A percentile compares a stretch with the other conserved stretches of the same genome.
Conservation (phyloP, 2,329 filamentous ascomycete species). For the Blastomyces gilchristii region DNA sequence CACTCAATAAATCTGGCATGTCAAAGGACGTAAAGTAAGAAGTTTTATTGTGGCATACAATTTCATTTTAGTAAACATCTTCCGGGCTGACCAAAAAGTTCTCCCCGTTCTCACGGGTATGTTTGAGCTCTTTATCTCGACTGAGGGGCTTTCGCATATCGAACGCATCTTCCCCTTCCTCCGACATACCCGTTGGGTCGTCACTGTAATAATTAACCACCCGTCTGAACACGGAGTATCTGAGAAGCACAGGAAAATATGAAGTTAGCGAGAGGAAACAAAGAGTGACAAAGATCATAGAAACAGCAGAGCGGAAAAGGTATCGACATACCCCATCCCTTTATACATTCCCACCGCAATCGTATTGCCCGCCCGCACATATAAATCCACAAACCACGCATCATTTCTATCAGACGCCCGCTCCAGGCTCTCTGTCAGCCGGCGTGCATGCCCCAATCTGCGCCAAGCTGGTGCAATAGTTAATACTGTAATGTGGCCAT, state of each 20-base stretch:
- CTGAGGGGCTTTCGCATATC: conserved; percentile 93
- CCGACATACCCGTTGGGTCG: conserved; percentile 53
- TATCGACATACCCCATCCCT: conserved; percentile 58
- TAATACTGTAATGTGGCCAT: conserved; percentile 92
- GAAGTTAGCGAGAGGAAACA: neutral
- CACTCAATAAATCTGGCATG: neutral
- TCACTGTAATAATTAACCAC: conserved; percentile 92
- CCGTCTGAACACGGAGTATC: conserved; percentile 72
- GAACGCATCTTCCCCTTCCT: conserved; percentile 69
- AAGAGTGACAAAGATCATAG: neutral
- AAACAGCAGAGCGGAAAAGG: neutral
- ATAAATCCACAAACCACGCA: conserved; percentile 92
- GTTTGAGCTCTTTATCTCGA: conserved; percentile 64
- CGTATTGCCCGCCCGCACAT: conserved; percentile 79
- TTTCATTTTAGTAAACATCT: conserved; percentile 54
- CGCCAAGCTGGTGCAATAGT: conserved; percentile 83
- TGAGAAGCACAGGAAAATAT: conserved; percentile 17
- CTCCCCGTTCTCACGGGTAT: conserved; percentile 73
- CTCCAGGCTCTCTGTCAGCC: conserved; percentile 72
- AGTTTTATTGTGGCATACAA: neutral
- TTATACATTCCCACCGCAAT: conserved; percentile 83
- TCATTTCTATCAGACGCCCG: conserved; percentile 69
- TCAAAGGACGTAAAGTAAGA: neutral
- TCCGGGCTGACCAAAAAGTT: conserved; percentile 65
- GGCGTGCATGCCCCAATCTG: conserved; percentile 74